Percentiles rank a stretch among this genome's conserved stretches.
Conservation (phyloP, 2,329 filamentous ascomycete species). For the Didymella pomorum region DNA sequence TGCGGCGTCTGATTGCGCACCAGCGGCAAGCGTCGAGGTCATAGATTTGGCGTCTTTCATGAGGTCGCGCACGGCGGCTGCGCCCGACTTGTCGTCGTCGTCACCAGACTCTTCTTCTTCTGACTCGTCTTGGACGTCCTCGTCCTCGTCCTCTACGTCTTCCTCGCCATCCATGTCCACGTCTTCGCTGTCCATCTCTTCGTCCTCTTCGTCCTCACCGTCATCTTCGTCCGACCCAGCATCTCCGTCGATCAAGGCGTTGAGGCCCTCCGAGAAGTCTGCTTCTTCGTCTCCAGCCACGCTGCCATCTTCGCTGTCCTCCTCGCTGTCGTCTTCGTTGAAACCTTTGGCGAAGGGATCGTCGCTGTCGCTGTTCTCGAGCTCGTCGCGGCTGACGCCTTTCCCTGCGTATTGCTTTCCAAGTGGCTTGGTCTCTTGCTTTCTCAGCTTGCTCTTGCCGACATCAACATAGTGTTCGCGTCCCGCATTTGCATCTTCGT, state of each 20-base stretch:
- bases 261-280: slow-evolving; percentile 46
- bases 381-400: slow-evolving; percentile 73
- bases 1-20: slow-evolving; percentile 77
- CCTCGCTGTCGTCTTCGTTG: slow-evolving; percentile 51
- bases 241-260: slow-evolving; percentile 55
- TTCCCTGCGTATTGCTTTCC: slow-evolving; percentile 84
- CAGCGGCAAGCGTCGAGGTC: slow-evolving; percentile 69
- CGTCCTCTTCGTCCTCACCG: slow-evolving; percentile 59
- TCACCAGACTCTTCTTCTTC: slow-evolving; percentile 51
- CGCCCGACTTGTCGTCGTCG: slow-evolving; percentile 31
- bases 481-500: slow-evolving; percentile 62
- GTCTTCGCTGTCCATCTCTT: slow-evolving; percentile 40
- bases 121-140: slow-evolving; percentile 60
- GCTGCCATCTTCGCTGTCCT: slow-evolving; percentile 34
- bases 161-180: slow-evolving; percentile 56
- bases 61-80: slow-evolving; percentile 70
- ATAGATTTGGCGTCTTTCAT: slow-evolving; percentile 73
- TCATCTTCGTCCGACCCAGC: slow-evolving; percentile 61
- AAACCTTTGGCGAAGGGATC: slow-evolving; percentile 57
- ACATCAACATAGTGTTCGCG: slow-evolving; percentile 89
- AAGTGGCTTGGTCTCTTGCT: slow-evolving; percentile 71
- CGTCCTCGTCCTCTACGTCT: slow-evolving; percentile 61
- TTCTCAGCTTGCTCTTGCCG: slow-evolving; percentile 84
- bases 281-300: slow-evolving; percentile 35
- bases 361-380: slow-evolving; percentile 63